Evolutionary conservation across 1,284 basidiomycete genomes (phyloP).

Genomic region (Puccinia triticina): DNA sequence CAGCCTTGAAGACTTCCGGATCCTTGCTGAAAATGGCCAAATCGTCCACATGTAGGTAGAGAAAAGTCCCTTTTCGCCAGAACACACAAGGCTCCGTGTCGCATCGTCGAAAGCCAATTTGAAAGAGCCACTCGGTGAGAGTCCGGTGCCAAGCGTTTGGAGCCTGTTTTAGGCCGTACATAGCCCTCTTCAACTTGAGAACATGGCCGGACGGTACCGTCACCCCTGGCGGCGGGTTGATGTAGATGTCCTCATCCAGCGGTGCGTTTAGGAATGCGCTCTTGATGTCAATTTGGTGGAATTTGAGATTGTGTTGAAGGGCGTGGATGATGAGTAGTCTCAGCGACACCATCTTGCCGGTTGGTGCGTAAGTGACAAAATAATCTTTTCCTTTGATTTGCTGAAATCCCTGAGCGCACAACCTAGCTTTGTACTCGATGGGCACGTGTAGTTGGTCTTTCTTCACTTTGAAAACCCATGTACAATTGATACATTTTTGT

Average conservation of each 20-base stretch:
- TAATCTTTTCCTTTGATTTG: neutral
- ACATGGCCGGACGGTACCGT: neutral
- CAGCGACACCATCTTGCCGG: neutral
- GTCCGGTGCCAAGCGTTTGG: neutral
- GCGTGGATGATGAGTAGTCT: neutral
- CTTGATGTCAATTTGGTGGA: neutral
- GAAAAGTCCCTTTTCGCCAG: slow-evolving; percentile 9
- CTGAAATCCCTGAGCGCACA: neutral
- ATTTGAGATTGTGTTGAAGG: neutral
- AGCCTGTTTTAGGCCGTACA: neutral
- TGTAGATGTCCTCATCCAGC: neutral
- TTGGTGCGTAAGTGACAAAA: neutral
- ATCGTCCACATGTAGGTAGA: neutral
- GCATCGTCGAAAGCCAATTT: neutral
- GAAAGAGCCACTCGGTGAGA: neutral
- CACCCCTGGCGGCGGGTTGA: neutral
- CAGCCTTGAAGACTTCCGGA: neutral
- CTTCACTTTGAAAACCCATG: slow-evolving; percentile 35
- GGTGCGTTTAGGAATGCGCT: neutral
- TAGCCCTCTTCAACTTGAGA: neutral
- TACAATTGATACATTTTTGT: neutral
- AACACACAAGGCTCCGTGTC: neutral
- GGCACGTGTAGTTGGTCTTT: neutral
- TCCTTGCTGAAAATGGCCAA: neutral
- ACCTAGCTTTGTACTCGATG: neutral